Percentiles rank a stretch among this genome's conserved stretches.
Conservation (phyloP, 139 green algal genomes). For the Zygnema cylindricum region DNA sequence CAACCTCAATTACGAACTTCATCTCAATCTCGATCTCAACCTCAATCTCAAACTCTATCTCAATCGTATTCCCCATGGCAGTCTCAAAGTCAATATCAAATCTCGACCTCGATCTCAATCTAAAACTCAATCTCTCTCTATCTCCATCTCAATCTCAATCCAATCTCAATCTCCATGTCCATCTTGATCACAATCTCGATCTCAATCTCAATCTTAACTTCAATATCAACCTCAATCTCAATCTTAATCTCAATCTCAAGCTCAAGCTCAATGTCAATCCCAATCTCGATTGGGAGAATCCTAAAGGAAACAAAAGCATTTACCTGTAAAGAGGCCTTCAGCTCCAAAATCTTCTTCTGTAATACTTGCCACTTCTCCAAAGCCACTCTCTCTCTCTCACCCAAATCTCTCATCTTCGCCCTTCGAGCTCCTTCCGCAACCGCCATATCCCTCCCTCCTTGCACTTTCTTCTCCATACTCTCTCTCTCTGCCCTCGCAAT, state of each 20-base stretch:
- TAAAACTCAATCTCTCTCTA: too few species aligned
- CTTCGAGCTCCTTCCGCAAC: not conserved
- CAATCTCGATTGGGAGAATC: not conserved
- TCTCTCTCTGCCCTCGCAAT: conserved; percentile 16
- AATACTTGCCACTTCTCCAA: conserved; percentile 1
- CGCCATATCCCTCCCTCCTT: conserved; percentile 14
- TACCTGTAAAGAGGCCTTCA: conserved; percentile 23
- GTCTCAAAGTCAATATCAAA: too few species aligned
- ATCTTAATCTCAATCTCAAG: not conserved
- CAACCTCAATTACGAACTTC: too few species aligned
- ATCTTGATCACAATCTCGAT: not conserved
- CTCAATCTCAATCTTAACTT: not conserved
- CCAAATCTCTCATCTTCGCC: conserved; percentile 16
- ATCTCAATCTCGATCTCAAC: too few species aligned
- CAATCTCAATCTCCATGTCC: not conserved
- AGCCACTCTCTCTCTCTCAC: not conserved
- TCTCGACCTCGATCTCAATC: too few species aligned
- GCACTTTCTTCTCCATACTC: conserved; percentile 1
- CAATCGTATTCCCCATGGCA: too few species aligned
- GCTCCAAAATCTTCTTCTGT: not conserved
- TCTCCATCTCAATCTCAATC: too few species aligned
- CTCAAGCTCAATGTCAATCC: not conserved
- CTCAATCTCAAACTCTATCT: too few species aligned
- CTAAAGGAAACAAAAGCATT: not conserved
- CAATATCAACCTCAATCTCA: not conserved